Evolutionary conservation across 176 grass and related monocot genomes (phyloP), one percentile per base, ranked within the genome.

Genomic region (Rhynchospora pubera): DNA sequence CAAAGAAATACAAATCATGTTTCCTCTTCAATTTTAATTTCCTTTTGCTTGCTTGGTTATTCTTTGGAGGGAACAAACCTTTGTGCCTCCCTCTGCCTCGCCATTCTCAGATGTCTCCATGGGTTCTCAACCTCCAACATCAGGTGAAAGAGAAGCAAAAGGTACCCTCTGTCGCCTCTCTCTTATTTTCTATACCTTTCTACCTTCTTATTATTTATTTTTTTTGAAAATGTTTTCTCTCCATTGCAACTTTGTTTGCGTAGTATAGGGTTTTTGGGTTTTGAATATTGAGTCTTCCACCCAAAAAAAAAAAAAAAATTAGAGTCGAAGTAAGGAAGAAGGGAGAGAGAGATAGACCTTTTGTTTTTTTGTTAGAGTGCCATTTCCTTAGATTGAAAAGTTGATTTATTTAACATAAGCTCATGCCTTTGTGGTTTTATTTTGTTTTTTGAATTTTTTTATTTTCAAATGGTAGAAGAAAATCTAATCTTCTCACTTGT

Each of bases 81-180:
- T 48, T 23, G 57, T 16, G 39, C 15, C 62, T 77, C 30, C 8
- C 62, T 77, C 30, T 70, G 80, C 60, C 80, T 68, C 48, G 50
- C 51, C 12, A 71, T 84, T 11, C 52, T 16, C 50, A 10, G 57
- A 62, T 77, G 56, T 77, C 55, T 60, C 51, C 83, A 62, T 63
- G 83, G 83, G 51, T 5, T 51, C 77, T 84, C 53, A 59, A 84
- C 42, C 66, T 63, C 53, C 79, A 53, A 67, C 58, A 43, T 42
- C 13, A 72, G 39, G 16, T 50, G 68, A 82, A 62, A 62, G 68
- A 26, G 50, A 75, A 73, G 68, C 42, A 84, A 77, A 77, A 84
- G 83, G 83, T 84, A 61, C 18, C 11, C 24, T 15, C 9, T 74
- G 11, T 77, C 14, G 13, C 50, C 18, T 84, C 26, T 77, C 1